Conservation (phyloP, 345 rosid genomes). For the Alliaria petiolata region DNA sequence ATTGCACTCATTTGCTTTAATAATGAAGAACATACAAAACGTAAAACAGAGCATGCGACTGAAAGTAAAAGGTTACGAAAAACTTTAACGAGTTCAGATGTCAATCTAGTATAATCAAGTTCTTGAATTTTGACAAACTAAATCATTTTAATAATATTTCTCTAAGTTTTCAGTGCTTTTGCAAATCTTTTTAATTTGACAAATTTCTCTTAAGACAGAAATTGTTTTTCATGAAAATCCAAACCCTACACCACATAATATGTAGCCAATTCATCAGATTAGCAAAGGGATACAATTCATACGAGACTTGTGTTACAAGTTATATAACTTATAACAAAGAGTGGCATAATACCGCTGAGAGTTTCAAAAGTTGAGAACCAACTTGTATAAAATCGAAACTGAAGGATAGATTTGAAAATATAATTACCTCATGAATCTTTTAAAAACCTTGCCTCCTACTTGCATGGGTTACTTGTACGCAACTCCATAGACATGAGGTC, state of each 20-base stretch:
- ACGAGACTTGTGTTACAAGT: background rate
- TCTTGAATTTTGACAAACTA: background rate
- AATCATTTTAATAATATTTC: background rate
- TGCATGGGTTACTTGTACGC: conserved; percentile 43
- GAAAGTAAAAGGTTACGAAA: background rate
- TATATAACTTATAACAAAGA: background rate
- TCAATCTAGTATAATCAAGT: no score
- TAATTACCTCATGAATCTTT: background rate
- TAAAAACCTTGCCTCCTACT: background rate
- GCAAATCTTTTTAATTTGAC: background rate
- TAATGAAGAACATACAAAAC: no score
- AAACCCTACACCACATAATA: background rate
- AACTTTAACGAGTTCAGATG: background rate
- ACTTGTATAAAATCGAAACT: background rate
- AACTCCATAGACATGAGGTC: conserved; percentile 65
- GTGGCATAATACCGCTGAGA: background rate
- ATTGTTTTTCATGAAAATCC: background rate
- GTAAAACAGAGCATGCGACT: no score
- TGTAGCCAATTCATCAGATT: background rate
- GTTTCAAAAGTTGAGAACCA: background rate
- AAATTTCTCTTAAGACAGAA: background rate
- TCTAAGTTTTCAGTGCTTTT: background rate
- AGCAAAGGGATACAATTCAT: background rate
- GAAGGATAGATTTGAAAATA: background rate
- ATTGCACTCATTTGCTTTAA: no score